These are phyloP conservation scores for Penicillium argentinense DNA, from an alignment of 495 filamentous ascomycete genomes.

Conservation along the genomic window DNA sequence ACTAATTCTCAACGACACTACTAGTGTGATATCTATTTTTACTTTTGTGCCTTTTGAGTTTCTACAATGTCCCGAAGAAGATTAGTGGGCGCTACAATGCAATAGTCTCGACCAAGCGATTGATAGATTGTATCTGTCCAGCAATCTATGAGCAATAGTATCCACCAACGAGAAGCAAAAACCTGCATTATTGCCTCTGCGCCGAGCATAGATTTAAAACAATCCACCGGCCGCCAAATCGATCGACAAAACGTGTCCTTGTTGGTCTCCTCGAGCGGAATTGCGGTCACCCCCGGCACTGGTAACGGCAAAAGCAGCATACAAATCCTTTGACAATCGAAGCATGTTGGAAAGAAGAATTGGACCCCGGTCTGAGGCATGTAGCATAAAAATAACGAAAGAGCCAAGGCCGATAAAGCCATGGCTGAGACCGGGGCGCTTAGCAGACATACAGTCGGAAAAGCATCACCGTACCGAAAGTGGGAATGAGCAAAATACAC, in stretches of 20 bases:
- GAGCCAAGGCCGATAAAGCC: constrained; percentile 16
- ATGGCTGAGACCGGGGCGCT: constrained; percentile 11
- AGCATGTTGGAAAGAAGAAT: too few relatives aligned
- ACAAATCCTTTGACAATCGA: constrained; percentile 13
- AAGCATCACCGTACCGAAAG: constrained; percentile 18
- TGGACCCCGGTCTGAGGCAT: constrained; percentile 5
- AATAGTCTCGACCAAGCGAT: constrained; percentile 8
- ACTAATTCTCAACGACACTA: too few relatives aligned
- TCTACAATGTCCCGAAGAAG: background rate
- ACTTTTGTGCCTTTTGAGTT: background rate
- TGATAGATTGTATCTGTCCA: constrained; percentile 11
- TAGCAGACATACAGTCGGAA: constrained; percentile 5
- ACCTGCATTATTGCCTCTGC: background rate
- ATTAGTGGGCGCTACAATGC: background rate
- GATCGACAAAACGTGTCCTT: constrained; percentile 7
- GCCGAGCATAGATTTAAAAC: constrained; percentile 9
- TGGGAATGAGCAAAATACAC: constrained; percentile 23
- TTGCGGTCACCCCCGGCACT: constrained; percentile 1
- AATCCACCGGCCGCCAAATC: constrained; percentile 11
- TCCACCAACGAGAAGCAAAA: constrained; percentile 2
- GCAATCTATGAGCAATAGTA: constrained; percentile 5
- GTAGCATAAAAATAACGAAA: constrained; percentile 8
- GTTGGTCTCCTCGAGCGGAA: background rate
- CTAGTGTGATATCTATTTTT: too few relatives aligned
- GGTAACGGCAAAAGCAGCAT: constrained; percentile 4